These are phyloP conservation scores for Balakata baccata DNA, from an alignment of 345 rosid species.

Conservation along the genomic window DNA sequence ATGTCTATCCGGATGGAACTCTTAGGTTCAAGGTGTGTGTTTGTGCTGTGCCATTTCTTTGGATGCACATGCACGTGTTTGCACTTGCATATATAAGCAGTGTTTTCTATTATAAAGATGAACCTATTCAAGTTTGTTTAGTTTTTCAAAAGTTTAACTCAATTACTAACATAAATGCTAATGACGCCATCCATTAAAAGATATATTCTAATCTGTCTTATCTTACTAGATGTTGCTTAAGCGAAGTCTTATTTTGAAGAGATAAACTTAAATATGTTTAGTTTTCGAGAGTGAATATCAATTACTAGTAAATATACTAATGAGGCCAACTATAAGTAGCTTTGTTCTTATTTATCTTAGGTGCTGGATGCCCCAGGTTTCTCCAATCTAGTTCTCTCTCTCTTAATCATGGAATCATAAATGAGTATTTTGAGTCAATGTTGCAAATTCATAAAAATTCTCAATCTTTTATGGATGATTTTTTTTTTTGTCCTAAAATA, in stretches of 20 bases:
- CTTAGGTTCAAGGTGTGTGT: slow-evolving; percentile 50
- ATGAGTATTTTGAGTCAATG: background rate
- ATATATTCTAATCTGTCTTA: too few relatives aligned
- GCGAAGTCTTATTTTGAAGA: too few relatives aligned
- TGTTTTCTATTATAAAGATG: too few relatives aligned
- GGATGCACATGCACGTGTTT: background rate
- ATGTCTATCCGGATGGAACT: slow-evolving; percentile 43
- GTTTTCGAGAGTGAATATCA: background rate
- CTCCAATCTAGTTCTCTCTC: background rate
- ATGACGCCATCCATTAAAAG: too few relatives aligned
- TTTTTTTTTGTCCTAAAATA: background rate
- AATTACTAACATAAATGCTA: too few relatives aligned
- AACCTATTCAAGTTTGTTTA: too few relatives aligned
- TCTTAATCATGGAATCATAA: background rate
- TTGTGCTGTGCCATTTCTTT: slow-evolving; percentile 7
- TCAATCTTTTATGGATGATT: background rate
- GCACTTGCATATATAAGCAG: background rate
- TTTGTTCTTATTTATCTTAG: too few relatives aligned
- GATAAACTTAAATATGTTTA: background rate
- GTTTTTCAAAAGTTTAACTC: too few relatives aligned
- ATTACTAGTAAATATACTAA: background rate
- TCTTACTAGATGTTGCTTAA: too few relatives aligned
- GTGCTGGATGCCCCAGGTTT: too few relatives aligned
- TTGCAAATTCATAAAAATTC: background rate
- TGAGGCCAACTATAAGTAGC: too few relatives aligned